Percentiles rank a stretch among this genome's conserved stretches.
Evolutionary conservation across 2,329 filamentous ascomycete species (phyloP).

Genomic region (Epichloe amarillans): DNA sequence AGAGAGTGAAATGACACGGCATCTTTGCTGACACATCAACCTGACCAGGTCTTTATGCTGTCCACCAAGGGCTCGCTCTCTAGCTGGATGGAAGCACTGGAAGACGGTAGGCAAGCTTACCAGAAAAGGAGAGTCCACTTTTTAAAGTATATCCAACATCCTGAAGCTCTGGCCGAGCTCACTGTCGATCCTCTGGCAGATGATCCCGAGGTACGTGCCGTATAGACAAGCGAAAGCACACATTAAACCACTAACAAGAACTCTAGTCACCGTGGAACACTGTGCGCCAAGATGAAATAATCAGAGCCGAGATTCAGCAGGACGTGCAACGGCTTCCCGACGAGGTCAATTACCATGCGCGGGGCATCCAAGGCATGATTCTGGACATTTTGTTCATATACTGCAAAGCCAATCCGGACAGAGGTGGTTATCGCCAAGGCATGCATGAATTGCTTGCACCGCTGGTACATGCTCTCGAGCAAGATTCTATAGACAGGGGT

Average conservation of each 20-base stretch:
- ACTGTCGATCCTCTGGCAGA: constrained; percentile 76
- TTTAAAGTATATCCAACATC: constrained; percentile 70
- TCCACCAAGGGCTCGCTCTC: constrained; percentile 52
- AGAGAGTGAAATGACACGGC: not conserved
- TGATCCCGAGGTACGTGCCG: constrained; percentile 43
- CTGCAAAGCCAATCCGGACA: constrained; percentile 77
- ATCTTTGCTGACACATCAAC: constrained; percentile 7
- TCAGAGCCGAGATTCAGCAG: constrained; percentile 81
- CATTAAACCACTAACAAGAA: not conserved
- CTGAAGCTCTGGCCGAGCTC: constrained; percentile 60
- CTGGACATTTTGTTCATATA: constrained; percentile 87
- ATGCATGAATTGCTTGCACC: constrained; percentile 96
- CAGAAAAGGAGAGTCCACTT: constrained; percentile 58
- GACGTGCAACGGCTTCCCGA: constrained; percentile 92
- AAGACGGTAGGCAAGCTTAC: constrained; percentile 63
- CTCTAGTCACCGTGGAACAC: constrained; percentile 76
- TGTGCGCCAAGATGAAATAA: constrained; percentile 69
- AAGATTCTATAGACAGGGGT: constrained; percentile 57
- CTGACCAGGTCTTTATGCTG: constrained; percentile 58
- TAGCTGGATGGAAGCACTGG: constrained; percentile 55
- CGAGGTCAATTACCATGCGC: constrained; percentile 76
- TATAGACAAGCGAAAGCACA: not conserved
- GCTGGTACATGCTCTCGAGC: constrained; percentile 69
- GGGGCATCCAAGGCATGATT: constrained; percentile 65
- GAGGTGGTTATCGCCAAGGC: constrained; percentile 87